Conservation (phyloP, 805 yeast genomes). For the Saturnispora besseyi region DNA sequence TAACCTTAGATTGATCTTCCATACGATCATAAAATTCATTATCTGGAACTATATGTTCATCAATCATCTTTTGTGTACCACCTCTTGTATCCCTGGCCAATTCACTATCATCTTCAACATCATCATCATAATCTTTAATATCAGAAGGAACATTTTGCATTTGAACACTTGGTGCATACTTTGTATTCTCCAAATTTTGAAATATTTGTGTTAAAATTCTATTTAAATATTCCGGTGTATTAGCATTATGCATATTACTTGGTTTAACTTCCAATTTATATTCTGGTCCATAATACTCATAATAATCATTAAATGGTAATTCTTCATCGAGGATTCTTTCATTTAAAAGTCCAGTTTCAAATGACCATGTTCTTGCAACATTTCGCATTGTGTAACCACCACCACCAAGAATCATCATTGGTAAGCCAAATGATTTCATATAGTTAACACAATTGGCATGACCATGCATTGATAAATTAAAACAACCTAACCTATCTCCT, state of each 20-base stretch:
- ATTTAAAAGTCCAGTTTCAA: slow-evolving; percentile 82
- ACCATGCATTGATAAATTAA: slow-evolving; percentile 85
- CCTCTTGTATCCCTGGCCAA: slow-evolving; percentile 84
- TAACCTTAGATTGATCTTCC: slow-evolving; percentile 31
- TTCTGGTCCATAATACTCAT: slow-evolving; percentile 96
- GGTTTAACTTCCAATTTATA: slow-evolving; percentile 91
- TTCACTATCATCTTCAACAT: slow-evolving; percentile 64
- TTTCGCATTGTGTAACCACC: slow-evolving; percentile 98
- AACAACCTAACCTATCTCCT: slow-evolving; percentile 93
- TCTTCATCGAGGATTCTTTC: slow-evolving; percentile 69
- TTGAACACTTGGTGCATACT: slow-evolving; percentile 96
- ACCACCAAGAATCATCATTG: slow-evolving; percentile 92
- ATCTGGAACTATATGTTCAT: slow-evolving; percentile 57
- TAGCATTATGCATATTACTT: slow-evolving; percentile 93
- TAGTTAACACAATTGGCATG: slow-evolving; percentile 94
- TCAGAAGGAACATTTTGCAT: slow-evolving; percentile 84
- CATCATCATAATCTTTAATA: slow-evolving; percentile 78
- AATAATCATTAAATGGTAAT: slow-evolving; percentile 89
- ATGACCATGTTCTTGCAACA: slow-evolving; percentile 93
- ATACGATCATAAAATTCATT: slow-evolving; percentile 73
- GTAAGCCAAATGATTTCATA: slow-evolving; percentile 77
- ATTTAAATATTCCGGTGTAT: slow-evolving; percentile 84
- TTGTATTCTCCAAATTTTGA: slow-evolving; percentile 76
- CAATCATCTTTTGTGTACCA: slow-evolving; percentile 81
- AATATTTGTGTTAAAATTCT: slow-evolving; percentile 72